Conservation (phyloP, 139 green algal species). For the Chloropicon primus region DNA sequence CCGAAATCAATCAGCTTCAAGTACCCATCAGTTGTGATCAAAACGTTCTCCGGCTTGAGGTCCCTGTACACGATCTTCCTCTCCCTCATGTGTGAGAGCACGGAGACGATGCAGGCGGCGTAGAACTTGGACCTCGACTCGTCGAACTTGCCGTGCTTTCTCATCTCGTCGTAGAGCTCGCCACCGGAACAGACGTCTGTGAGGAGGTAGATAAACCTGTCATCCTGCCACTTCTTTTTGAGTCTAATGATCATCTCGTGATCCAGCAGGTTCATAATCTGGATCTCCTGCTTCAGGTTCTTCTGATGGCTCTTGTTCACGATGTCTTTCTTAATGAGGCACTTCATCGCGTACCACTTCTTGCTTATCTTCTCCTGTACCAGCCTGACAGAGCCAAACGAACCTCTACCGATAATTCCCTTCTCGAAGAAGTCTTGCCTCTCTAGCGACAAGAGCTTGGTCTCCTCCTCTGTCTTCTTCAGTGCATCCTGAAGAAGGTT, state of each 20-base stretch:
- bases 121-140: not conserved
- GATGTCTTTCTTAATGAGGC: not conserved
- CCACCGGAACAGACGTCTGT: not conserved
- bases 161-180: not conserved
- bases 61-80: not conserved
- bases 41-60: not conserved
- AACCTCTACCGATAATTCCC: not conserved
- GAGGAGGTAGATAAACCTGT: not conserved
- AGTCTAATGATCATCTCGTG: not conserved
- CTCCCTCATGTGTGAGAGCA: constrained; percentile 18
- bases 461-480: not conserved
- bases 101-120: not conserved
- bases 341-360: not conserved
- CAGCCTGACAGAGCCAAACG: not conserved
- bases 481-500: not conserved
- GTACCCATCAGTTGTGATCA: not conserved
- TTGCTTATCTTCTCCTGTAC: not conserved
- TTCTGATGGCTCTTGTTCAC: not conserved
- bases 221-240: not conserved
- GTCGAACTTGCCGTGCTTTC: not conserved
- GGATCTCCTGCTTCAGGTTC: not conserved
- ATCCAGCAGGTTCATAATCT: not conserved
- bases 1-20: not conserved
- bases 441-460: not conserved
- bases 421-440: not conserved